Percentiles rank a stretch among this genome's conserved stretches.
phyloP scores from a whole-genome alignment of 2,329 filamentous ascomycete genomes.

The Colletotrichum sp. region DNA sequence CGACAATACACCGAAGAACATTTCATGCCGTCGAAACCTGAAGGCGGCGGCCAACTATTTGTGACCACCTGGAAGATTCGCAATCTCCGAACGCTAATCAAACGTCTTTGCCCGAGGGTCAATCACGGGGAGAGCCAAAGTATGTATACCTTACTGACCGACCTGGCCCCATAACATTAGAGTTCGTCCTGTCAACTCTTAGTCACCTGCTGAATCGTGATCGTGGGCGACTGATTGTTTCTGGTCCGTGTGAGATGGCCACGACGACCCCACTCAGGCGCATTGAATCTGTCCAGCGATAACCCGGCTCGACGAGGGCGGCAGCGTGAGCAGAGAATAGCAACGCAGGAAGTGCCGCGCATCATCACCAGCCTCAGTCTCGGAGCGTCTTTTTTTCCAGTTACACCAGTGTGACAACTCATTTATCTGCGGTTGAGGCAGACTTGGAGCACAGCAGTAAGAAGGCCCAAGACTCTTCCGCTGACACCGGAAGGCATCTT shows the following conservation, averaged over 20 bases:
- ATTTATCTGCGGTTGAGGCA: neutral
- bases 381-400: neutral
- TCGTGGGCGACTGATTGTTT: neutral
- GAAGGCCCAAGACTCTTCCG: neutral
- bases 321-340: neutral
- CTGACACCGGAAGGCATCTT: rapidly evolving
- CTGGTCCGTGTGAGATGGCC: neutral
- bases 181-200: neutral
- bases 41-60: neutral
- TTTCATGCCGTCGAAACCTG: neutral
- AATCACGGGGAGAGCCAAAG: neutral
- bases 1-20: neutral
- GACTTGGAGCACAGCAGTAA: neutral
- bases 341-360: neutral
- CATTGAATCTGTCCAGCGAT: neutral
- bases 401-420: neutral
- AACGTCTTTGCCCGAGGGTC: neutral
- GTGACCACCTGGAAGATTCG: neutral
- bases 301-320: neutral
- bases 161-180: neutral
- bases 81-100: neutral
- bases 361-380: neutral
- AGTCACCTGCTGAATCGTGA: neutral
- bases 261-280: neutral
- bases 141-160: neutral